These are phyloP conservation scores for Aureobasidium sp. DNA, from an alignment of 2,329 filamentous ascomycete genomes.

Conservation along the genomic window DNA sequence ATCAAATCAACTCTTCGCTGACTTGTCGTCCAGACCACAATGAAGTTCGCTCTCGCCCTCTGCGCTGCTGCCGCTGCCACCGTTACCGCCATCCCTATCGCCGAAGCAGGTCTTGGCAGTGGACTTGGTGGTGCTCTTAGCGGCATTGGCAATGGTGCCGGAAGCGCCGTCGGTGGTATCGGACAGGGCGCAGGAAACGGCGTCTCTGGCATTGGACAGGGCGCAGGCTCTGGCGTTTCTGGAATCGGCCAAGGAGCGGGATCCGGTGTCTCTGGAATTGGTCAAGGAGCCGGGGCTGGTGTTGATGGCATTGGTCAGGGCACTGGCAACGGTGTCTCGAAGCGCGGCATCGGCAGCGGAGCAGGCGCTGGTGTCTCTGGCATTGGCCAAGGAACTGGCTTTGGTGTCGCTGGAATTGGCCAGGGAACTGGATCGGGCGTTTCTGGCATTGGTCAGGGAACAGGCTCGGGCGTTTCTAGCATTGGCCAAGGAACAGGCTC, in stretches of 20 bases:
- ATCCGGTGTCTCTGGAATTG: not conserved
- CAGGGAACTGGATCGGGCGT: not conserved
- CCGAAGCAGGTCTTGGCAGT: not conserved
- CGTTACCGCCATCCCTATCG: not conserved
- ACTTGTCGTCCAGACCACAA: not conserved
- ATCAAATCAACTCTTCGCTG: not conserved
- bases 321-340: not conserved
- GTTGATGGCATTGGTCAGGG: not conserved
- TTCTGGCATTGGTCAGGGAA: not conserved
- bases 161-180: not conserved
- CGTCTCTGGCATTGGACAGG: not conserved
- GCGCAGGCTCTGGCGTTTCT: not conserved
- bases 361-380: not conserved
- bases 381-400: not conserved
- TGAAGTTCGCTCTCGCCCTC: slow-evolving; percentile 6
- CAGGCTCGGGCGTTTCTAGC: not conserved
- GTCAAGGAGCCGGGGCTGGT: not conserved
- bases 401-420: slow-evolving; percentile 14
- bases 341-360: not conserved
- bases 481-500: not conserved
- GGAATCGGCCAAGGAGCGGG: not conserved
- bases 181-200: not conserved
- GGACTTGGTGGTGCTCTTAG: not conserved
- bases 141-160: not conserved
- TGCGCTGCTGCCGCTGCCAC: not conserved